Evolutionary conservation across 1,139 yeast species (phyloP), one percentile per base, ranked within the genome.

Genomic region (Wickerhamomyces sp.): DNA sequence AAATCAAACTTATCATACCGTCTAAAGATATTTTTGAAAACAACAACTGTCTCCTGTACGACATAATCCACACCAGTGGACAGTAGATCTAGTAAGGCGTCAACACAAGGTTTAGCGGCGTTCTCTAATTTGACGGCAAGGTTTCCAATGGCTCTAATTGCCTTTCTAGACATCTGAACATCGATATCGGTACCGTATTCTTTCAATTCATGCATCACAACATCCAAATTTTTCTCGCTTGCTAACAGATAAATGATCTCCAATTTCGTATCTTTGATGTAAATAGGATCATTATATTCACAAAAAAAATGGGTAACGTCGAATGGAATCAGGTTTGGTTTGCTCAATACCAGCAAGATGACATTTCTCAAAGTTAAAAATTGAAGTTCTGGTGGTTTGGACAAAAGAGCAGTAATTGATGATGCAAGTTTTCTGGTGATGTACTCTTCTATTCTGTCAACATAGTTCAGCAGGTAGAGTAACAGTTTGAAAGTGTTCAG

Each of bases 101-200:
- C 72, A 6, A 84, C 82, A 56, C 95, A 85, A 25, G 69, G 66
- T 9, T 69, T 63, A 0, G 91, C 78, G 2, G 77, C 66, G 33
- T 63, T 73, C 34, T 68, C 78, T 18, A 87, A 62, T 50, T 86
- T 87, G 22, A 88, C 78, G 0, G 96, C 95, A 25, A 91, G 64
- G 49, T 87, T 85, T 3, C 96, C 96, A 46, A 91, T 79, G 0
- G 96, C 95, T 39, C 95, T 64, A 3, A 89, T 80, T 0, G 96
- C 87, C 50, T 87, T 86, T 36, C 94, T 66, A 1, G 93, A 86
- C 78, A 86, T 84, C 37, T 85, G 82, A 9, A 81, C 75, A 55
- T 87, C 95, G 22, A 86, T 81, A 47, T 86, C 95, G 0, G 89
- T 75, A 5, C 95, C 93, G 55, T 88, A 87, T 50, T 85, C 95